Conservation (phyloP, 2,329 filamentous ascomycete species). For the Epicoccum nigrum region DNA sequence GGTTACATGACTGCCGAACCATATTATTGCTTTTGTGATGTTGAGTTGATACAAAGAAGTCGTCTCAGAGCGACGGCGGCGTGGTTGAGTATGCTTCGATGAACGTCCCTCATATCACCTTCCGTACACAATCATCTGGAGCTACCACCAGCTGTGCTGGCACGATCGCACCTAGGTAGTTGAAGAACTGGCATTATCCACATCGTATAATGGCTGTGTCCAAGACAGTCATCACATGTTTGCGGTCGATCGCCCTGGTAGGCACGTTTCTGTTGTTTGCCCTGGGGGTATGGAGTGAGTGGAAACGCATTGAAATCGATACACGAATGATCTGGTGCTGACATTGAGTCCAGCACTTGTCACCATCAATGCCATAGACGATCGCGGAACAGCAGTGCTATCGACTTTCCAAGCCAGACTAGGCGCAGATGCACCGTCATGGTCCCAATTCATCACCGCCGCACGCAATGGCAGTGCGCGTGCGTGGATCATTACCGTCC, state of each 20-base stretch:
- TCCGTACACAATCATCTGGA: not conserved
- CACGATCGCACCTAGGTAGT: not conserved
- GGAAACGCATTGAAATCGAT: not conserved
- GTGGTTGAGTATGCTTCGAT: not conserved
- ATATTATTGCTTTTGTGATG: constrained; percentile 11
- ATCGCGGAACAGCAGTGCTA: not conserved
- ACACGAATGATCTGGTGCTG: not conserved
- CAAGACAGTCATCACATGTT: constrained; percentile 11
- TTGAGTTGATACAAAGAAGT: constrained; percentile 7
- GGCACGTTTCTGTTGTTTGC: constrained; percentile 22
- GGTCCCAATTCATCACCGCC: constrained; percentile 6
- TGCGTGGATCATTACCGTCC: not conserved
- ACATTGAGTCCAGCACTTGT: not conserved
- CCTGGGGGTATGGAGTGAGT: constrained; percentile 30
- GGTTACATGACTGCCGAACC: constrained; percentile 4
- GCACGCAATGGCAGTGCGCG: not conserved
- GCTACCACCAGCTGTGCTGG: constrained; percentile 4
- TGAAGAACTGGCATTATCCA: too few species aligned
- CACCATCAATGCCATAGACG: constrained; percentile 13
- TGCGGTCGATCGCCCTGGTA: constrained; percentile 25
- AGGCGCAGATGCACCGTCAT: not conserved
- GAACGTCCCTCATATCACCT: not conserved
- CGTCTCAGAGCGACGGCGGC: constrained; percentile 1
- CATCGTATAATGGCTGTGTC: not conserved
- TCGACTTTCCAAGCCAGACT: not conserved